Conservation (phyloP, 108 stramenopile species). For the Cyclostephanos tholiformis region DNA sequence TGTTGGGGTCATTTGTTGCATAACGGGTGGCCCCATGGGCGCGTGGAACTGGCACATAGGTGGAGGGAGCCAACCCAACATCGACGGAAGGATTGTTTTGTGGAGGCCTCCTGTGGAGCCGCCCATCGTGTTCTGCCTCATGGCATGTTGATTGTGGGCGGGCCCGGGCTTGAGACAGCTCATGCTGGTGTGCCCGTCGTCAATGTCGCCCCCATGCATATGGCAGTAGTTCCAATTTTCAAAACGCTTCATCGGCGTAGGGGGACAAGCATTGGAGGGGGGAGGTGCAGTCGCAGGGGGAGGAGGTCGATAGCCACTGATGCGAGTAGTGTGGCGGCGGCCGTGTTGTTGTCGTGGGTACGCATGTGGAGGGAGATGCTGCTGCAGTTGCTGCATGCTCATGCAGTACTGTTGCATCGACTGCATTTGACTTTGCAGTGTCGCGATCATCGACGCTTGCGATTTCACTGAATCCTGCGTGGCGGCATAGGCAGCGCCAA, state of each 20-base stretch:
- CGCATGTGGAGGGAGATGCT: no score
- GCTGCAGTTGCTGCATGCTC: no score
- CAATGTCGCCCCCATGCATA: not conserved
- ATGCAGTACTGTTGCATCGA: no score
- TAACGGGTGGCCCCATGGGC: not conserved
- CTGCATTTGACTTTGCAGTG: no score
- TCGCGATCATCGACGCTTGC: not conserved
- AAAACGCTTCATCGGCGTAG: not conserved
- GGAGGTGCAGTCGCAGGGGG: not conserved
- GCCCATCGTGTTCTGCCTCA: not conserved
- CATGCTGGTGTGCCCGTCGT: not conserved
- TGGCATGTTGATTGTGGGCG: not conserved
- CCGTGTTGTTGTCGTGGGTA: not conserved
- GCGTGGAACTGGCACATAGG: no score
- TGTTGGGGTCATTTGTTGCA: not conserved
- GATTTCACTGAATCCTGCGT: not conserved
- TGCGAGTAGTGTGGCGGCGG: not conserved
- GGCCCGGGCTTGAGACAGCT: not conserved
- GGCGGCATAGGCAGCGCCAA: slow-evolving; percentile 6
- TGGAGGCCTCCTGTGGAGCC: not conserved
- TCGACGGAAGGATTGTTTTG: not conserved
- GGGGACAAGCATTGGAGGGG: no score
- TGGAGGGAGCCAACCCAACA: not conserved
- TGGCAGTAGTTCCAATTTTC: slow-evolving; percentile 6
- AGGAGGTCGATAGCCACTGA: not conserved